Evolutionary conservation across 768 basidiomycete species (phyloP), one percentile per base, ranked within the genome.

Genomic region (Pleurotus eryngii): DNA sequence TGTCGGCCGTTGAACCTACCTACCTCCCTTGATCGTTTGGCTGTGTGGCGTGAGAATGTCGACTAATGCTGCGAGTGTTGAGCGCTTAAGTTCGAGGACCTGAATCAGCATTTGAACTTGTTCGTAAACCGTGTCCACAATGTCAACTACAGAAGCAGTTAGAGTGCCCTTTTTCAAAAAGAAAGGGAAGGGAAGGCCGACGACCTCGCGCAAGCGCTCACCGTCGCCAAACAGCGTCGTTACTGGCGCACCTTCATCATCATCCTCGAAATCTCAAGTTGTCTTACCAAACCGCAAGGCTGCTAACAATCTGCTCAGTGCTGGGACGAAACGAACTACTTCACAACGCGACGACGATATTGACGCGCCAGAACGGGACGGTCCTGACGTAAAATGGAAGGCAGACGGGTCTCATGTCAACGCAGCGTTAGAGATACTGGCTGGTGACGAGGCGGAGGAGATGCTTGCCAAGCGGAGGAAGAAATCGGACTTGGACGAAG

Each of bases 81-180:
- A 26, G 49, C 37, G 49, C 49, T 37, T 12, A 20, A 20, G 3
- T n/a, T 50, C 27, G 20, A 12, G 26, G 1, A 12, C 18, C 15
- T 50, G 15, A 35, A 8, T 35, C 49, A 26, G 14, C 20, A 30
- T n/a, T 5, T 15, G 49, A n/a, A n/a, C 20, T 24, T 27, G 49
- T 15, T 45, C 17, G 26, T 50, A n/a, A 5, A 20, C 15, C 18
- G 22, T 42, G 61, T 46, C 68, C 68, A 65, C 62, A 67, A 82
- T 80, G 78, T 67, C 76, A 39, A 71, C 74, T 48, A 60, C 67
- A 39, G 70, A 66, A 57, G 56, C 63, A 26, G 65, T 80, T 12
- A 83, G 78, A 47, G 92, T 96, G 0, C 86, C 92, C 3, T 95
- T 97, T 74, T 92, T 96, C 75, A 96, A 90, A 74, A 91, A 88